These are phyloP conservation scores for Thraustochytrium striatum DNA, from an alignment of 352 stramenopile species.

Conservation along the genomic window DNA sequence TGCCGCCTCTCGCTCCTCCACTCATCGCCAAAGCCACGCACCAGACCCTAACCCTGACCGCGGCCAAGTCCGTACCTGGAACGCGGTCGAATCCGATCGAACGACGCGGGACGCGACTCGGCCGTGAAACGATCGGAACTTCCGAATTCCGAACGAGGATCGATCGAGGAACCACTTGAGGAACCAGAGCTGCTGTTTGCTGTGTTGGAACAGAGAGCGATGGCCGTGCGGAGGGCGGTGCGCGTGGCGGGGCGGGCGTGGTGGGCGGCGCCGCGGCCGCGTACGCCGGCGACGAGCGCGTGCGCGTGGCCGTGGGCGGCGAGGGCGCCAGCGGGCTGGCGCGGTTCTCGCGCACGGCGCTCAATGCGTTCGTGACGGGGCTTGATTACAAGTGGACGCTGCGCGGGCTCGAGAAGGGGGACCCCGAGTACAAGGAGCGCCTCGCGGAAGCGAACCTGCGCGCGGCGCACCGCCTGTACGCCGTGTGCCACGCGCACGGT, in stretches of 20 bases:
- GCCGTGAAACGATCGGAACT: too few species aligned
- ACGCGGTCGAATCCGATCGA: too few species aligned
- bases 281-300: not conserved
- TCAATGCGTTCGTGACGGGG: slow-evolving; percentile 42
- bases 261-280: not conserved
- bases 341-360: slow-evolving; percentile 25
- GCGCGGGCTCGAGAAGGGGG: slow-evolving; percentile 30
- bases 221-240: not conserved
- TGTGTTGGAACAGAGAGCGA: too few species aligned
- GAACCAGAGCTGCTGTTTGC: too few species aligned
- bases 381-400: slow-evolving; percentile 40
- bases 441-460: slow-evolving; percentile 67
- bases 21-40: too few species aligned
- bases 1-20: too few species aligned
- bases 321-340: not conserved
- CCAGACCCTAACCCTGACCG: too few species aligned
- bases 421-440: slow-evolving; percentile 61
- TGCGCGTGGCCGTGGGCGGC: not conserved
- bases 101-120: too few species aligned
- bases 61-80: too few species aligned
- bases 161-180: too few species aligned
- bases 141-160: too few species aligned
- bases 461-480: slow-evolving; percentile 67
- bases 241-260: not conserved
- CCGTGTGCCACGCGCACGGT: slow-evolving; percentile 74